phyloP scores from a whole-genome alignment of 2,329 filamentous ascomycete genomes.

The Alternaria sp. region DNA sequence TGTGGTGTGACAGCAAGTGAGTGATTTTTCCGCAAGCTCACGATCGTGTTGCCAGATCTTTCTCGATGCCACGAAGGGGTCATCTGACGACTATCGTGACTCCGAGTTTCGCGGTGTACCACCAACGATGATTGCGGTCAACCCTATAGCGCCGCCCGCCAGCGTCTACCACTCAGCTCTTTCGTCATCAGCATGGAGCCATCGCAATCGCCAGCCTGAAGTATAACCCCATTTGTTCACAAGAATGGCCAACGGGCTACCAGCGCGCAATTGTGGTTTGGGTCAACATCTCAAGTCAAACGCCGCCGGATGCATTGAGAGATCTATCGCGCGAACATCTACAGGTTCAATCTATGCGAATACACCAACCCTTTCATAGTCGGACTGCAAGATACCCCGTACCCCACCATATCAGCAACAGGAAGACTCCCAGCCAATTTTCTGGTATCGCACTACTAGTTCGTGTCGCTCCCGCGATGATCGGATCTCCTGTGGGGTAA shows the following conservation, averaged over 20 bases:
- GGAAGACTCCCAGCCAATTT: slow-evolving; percentile 17
- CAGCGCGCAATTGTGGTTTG: not conserved
- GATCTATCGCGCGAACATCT: slow-evolving; percentile 10
- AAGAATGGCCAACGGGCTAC: not conserved
- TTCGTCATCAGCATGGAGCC: not conserved
- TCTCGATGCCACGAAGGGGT: not conserved
- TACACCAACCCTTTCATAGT: slow-evolving; percentile 12
- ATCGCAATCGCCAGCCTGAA: not conserved
- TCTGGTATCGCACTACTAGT: not conserved
- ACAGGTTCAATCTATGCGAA: not conserved
- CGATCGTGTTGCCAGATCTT: not conserved
- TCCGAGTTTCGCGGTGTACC: not conserved
- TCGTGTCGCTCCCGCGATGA: slow-evolving; percentile 3
- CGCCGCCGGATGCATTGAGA: slow-evolving; percentile 14
- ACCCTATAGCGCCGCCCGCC: not conserved
- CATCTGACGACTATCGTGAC: not conserved
- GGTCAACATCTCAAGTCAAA: not conserved
- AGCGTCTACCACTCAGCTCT: not conserved
- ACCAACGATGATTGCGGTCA: too few species aligned
- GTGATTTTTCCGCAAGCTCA: not conserved
- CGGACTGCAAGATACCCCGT: slow-evolving; percentile 24
- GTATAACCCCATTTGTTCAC: too few species aligned
- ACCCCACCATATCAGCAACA: slow-evolving; percentile 19
- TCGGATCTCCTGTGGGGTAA: slow-evolving; percentile 13
- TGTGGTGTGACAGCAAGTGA: slow-evolving; percentile 1